Base-by-base conservation (phyloP, 1,284 basidiomycete species). In the Salmacisia buchloeana region DNA sequence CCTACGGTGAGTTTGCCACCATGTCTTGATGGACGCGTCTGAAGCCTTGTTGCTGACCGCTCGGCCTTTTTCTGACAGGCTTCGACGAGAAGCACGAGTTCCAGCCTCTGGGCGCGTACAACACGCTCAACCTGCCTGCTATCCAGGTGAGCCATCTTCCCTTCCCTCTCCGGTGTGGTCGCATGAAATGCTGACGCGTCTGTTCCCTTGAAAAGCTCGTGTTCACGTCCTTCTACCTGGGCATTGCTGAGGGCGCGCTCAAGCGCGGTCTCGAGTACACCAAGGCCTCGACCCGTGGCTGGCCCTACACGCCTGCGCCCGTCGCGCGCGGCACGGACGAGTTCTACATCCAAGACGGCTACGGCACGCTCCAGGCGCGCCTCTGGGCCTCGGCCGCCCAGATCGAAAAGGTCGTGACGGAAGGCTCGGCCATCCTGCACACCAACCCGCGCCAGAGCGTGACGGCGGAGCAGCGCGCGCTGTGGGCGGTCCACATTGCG, bases 181-280 rank as follows among this genome's bases (percentile, higher is more conserved):
- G n/a, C n/a, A 12, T 25, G 41, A n/a, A 59, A 23, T n/a, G 38
- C 18, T 25, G 38, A 59, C 58, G 25, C 59, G 45, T 36, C 33
- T 23, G n/a, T 39, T 23, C 27, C n/a, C 43, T 29, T 34, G 21
- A 7, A 3, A 39, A 39, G 58, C 69, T 79, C 18, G 72, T 74
- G 25, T 80, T 80, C 64, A 72, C 73, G 46, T 71, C 74, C 59
- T 76, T 80, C 66, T 80, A 80, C 69, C 68, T 80, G n/a, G 79
- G 79, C 9, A 78, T 80, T 27, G 73, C 79, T 10, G 70, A 75
- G 61, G 79, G 79, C 7, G 76, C 79, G 0, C 73, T 80, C 12
- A 58, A 64, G 3, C 65, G 77, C 6, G 77, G 71, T 3, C 61
- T 69, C 2, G 63, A 57, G 2, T 80, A 79, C 68, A 80, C 79